Base-by-base conservation (phyloP, 1,284 basidiomycete genomes). In the Leccinum fallax region DNA sequence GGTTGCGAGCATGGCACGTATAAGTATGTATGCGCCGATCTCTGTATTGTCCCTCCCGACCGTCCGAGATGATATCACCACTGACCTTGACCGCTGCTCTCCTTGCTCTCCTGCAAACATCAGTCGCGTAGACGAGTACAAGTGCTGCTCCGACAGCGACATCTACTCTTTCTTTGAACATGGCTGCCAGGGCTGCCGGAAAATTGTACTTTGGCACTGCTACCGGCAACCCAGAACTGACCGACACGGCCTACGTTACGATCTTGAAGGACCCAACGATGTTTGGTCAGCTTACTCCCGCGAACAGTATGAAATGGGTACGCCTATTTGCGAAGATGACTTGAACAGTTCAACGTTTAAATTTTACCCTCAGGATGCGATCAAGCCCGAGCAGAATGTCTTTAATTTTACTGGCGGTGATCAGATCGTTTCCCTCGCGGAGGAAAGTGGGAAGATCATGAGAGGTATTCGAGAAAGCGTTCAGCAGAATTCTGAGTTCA, bases 121-220 rank as follows among this genome's bases (percentile, higher is more conserved):
- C 51, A 6, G 11, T 59, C 19, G 57, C 32, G 16, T 52, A 53
- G 52, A 65, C 49, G 10, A 24, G 49, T 32, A 52, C 28, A n/a
- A 61, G 55, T 6, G 24, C 52, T 55, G 21, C 58, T 51, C 54
- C 55, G 28, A 59, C 32, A 0, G 52, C 55, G 19, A 67, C 61
- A 11, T 58, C 59, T 15, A 69, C 71, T 13, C 59, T 63, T 26
- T 48, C 34, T 32, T 71, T 84, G 16, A 73, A 81, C 64, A 69
- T 70, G 7, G 75, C 79, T 21, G 83, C 84, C 2, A 78, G 76
- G 63, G 73, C 80, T 24, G 79, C 81, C 15, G 82, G 83, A 16
- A 85, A 85, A 72, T 68, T 77, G 34, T 87, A 87, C 75, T 84
- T 87, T 59, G 85, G 86, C 30, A 78, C 81, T 15, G 85, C 85